Base-by-base conservation (phyloP, 768 basidiomycete species). In the Boletus sensibilis region DNA sequence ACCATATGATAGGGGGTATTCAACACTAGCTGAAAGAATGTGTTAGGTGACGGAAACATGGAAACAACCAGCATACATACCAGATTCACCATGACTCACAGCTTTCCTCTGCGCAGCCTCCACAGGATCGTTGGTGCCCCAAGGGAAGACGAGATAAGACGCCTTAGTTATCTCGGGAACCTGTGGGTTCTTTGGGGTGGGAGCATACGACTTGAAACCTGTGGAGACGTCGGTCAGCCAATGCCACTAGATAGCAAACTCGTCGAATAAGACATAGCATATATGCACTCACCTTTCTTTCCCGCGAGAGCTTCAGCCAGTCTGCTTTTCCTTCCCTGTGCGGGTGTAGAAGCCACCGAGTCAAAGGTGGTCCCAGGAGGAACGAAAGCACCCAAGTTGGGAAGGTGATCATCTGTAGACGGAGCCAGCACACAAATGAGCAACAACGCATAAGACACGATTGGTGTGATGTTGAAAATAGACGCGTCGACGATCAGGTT, bases 91-190 rank as follows among this genome's bases (percentile, higher is more conserved):
- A n/a, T 61, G 63, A 12, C 12, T 60, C 4, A 4, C 25, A 12
- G 58, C 65, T 39, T 69, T 67, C 52, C 29, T 68, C 33, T 40
- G 7, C 0, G 53, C 64, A 38, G 70, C 94, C 53, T 81, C 82
- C 0, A 74, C 64, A 0, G 95, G 95, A 65, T 98, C 95, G 57
- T 98, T 97, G 58, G 87, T 65, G 21, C 94, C 93, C 84, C 87
- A 93, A 1, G 76, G 68, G 72, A 87, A 93, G 58, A 94, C 82
- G 46, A 85, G 79, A 75, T 94, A 93, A 1, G 67, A 64, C 0
- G 81, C 79, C n/a, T 73, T 80, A 18, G 64, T 47, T 3, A 58
- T 11, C 2, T 55, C 31, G 1, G 69, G 67, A 1, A 61, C 16
- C 0, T 53, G 27, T 1, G 59, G 56, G 14, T 25, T 34, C 62